Evolutionary conservation across 208 protist genomes (phyloP).

Genomic region (Spongospora subterranea): DNA sequence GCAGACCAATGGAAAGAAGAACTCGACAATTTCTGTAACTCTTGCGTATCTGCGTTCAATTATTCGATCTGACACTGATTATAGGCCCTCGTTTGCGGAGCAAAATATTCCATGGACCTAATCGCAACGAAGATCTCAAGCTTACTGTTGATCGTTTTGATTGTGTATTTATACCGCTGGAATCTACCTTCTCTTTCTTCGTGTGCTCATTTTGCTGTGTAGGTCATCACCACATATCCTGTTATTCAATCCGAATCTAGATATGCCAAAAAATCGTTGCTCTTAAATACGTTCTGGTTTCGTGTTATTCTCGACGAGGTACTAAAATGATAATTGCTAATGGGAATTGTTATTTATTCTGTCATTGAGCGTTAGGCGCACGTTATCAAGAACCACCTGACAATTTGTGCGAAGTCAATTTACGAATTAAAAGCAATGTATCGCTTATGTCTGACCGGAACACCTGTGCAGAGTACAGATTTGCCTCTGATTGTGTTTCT

Average conservation of each 20-base stretch:
- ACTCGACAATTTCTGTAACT: neutral
- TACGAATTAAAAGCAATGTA: slow-evolving; percentile 15
- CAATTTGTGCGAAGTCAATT: neutral
- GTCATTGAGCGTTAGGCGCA: neutral
- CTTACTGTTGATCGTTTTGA: neutral
- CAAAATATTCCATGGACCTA: slow-evolving; percentile 19
- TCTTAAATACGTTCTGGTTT: neutral
- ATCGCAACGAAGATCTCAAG: neutral
- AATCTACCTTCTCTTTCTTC: neutral
- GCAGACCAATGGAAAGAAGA: slow-evolving; percentile 45
- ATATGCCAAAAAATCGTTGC: neutral
- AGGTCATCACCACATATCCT: slow-evolving; percentile 30
- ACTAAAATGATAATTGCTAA: neutral
- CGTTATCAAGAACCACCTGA: neutral
- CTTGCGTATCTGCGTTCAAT: neutral
- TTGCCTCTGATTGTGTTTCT: neutral
- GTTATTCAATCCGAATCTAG: neutral
- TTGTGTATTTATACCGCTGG: no score
- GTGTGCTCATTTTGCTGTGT: neutral
- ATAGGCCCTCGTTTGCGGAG: slow-evolving; percentile 19
- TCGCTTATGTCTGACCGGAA: slow-evolving; percentile 26
- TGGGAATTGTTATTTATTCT: neutral
- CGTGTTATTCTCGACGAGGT: slow-evolving; percentile 42
- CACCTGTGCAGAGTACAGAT: neutral
- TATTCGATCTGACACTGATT: neutral